Evolutionary conservation across 176 grass and related monocot species (phyloP), one percentile per base, ranked within the genome.

Genomic region (Juncus inflexus): DNA sequence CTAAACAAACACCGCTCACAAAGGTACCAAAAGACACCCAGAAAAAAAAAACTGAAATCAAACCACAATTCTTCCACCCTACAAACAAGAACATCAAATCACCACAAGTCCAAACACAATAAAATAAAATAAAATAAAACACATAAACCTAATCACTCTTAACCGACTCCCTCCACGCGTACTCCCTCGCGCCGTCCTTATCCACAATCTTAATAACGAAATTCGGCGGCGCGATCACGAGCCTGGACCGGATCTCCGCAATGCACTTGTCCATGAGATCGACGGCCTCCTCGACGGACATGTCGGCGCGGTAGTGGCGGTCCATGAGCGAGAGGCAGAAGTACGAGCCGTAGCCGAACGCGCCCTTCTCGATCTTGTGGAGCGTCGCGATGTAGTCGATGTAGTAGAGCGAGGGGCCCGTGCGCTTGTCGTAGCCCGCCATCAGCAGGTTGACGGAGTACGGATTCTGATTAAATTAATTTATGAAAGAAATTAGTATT

Each of bases 281-380:
- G 3, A 92, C 67, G 4, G 89, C 94, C 64, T 99, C 89, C 50
- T 92, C 85, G 0, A 90, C 4, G 4, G 83, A 82, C 89, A 99
- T 99, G 56, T 84, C 75, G 2, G 82, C 83, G 5, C 7, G 88
- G 70, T 92, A 99, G 40, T 81, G 15, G 9, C 90, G 81, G 73
- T 92, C 94, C 94, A 99, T 99, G 72, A 99, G 69, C 0, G 94
- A 86, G 16, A 92, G 66, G 37, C 79, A 77, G 52, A 99, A 99
- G 39, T 91, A 99, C 0, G 89, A 92, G 4, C 77, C 94, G 0
- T 90, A 99, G 4, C 94, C 94, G 35, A 99, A 99, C 55, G 85
- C 94, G 0, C 94, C 94, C 9, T 99, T 99, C 19, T 92, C 94
- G 16, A 99, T 84, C 50, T 99, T 99, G 78, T 99, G 94, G 2